These are phyloP conservation scores for Phytophthora litchii DNA, from an alignment of 352 stramenopile genomes.

Conservation along the genomic window DNA sequence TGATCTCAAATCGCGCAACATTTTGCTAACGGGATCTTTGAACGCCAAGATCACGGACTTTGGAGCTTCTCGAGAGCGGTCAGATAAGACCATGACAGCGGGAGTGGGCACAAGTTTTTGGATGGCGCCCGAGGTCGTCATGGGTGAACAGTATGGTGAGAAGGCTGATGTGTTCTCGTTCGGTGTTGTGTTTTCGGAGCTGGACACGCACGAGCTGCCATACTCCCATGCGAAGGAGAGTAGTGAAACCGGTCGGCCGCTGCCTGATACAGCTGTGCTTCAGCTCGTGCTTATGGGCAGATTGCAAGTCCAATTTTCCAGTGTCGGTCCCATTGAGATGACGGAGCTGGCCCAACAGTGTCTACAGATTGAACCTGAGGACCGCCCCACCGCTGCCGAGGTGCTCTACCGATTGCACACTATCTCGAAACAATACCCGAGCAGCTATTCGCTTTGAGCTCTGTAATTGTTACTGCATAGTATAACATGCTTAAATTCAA, in stretches of 20 bases:
- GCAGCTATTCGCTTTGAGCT: conserved; percentile 27
- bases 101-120: conserved; percentile 28
- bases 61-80: conserved; percentile 31
- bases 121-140: conserved; percentile 49
- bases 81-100: conserved; percentile 34
- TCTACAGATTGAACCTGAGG: conserved; percentile 47
- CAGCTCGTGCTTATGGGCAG: conserved; percentile 38
- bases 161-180: conserved; percentile 50
- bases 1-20: conserved; percentile 71
- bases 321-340: conserved; percentile 38
- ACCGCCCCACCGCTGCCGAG: conserved; percentile 33
- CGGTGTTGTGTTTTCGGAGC: conserved; percentile 34
- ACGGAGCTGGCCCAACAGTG: conserved; percentile 51
- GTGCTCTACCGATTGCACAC: conserved; percentile 43
- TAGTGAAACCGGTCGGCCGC: conserved; percentile 2
- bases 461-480: neutral
- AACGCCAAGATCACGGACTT: conserved; percentile 61
- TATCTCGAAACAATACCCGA: conserved; percentile 20
- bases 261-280: conserved; percentile 34
- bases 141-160: conserved; percentile 40
- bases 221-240: conserved; percentile 34
- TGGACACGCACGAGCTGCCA: conserved; percentile 38
- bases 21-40: conserved; percentile 46
- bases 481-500: neutral
- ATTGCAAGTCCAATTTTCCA: conserved; percentile 30